phyloP scores from a whole-genome alignment of 805 yeast species.

The Spathaspora hagerdaliae region DNA sequence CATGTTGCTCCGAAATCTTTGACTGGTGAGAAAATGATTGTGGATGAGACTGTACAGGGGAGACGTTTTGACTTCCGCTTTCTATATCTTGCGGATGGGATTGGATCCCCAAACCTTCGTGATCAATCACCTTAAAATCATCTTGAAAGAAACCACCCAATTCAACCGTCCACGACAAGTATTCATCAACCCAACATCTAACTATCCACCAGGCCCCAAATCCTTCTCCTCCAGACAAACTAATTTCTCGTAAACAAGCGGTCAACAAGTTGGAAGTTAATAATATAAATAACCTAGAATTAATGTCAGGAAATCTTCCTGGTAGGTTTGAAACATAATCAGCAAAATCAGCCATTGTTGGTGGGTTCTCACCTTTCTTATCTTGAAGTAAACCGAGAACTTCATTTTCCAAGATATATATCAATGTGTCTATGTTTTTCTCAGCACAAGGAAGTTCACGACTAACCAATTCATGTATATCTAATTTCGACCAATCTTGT shows the following conservation, averaged over 20 bases:
- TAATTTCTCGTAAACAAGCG: conserved; percentile 58
- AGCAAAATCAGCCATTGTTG: conserved; percentile 4
- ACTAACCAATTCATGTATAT: conserved; percentile 39
- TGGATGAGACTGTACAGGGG: neutral
- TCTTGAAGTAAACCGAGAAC: conserved; percentile 24
- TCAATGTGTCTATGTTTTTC: conserved; percentile 24
- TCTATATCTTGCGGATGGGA: neutral
- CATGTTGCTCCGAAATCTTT: neutral
- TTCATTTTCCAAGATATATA: conserved; percentile 31
- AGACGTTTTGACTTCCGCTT: neutral
- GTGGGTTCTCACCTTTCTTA: conserved; percentile 4
- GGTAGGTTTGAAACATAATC: conserved; percentile 36
- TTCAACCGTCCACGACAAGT: conserved; percentile 63
- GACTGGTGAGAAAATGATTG: neutral
- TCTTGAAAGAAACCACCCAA: conserved; percentile 49
- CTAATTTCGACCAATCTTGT: conserved; percentile 55
- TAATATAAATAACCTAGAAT: conserved; percentile 54
- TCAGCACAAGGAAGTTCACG: conserved; percentile 51
- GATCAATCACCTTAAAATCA: conserved; percentile 14
- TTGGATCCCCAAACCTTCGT: neutral
- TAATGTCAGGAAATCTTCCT: conserved; percentile 42
- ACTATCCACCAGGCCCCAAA: conserved; percentile 76
- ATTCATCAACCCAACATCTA: conserved; percentile 74
- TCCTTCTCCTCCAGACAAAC: conserved; percentile 52
- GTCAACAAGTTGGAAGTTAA: conserved; percentile 53